These are phyloP conservation scores for Lecanosticta acicola DNA, from an alignment of 2,329 filamentous ascomycete genomes.

Conservation along the genomic window DNA sequence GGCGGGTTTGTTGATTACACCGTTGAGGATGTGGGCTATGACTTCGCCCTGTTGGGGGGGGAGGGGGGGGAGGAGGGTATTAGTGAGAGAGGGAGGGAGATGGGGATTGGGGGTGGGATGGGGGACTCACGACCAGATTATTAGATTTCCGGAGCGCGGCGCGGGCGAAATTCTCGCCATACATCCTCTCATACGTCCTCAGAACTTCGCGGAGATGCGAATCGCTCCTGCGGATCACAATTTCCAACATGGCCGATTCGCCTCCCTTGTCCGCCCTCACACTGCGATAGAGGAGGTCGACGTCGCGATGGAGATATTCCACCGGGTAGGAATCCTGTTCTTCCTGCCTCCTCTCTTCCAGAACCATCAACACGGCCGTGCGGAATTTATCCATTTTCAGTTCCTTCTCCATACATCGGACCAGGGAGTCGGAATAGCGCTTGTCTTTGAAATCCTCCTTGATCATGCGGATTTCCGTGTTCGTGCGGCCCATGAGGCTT, in stretches of 20 bases:
- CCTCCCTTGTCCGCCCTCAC: conserved; percentile 68
- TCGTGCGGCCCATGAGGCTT: conserved; percentile 80
- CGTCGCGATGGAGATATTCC: conserved; percentile 59
- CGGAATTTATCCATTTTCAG: conserved; percentile 96
- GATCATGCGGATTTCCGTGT: conserved; percentile 80
- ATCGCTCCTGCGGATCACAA: conserved; percentile 77
- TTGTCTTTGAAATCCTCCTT: conserved; percentile 87
- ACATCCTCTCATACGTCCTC: conserved; percentile 66
- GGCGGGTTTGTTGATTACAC: conserved; percentile 90
- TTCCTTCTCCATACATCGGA: conserved; percentile 84
- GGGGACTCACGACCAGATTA: conserved; percentile 78
- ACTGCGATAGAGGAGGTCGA: conserved; percentile 64
- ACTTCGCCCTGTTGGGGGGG: conserved; percentile 67
- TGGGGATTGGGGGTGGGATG: neutral
- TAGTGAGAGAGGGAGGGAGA: conserved; percentile 3
- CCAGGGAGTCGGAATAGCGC: conserved; percentile 76
- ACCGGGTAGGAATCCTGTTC: conserved; percentile 60
- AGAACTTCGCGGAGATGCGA: conserved; percentile 75
- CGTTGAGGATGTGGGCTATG: conserved; percentile 90
- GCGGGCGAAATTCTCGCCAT: conserved; percentile 75
- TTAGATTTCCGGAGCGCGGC: conserved; percentile 83
- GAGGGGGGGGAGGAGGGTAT: conserved; percentile 4
- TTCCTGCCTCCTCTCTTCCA: conserved; percentile 79
- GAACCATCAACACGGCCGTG: conserved; percentile 71
- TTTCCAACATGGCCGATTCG: conserved; percentile 78